Evolutionary conservation across 345 rosid species (phyloP), one percentile per base, ranked within the genome.

Genomic region (Pistacia vera): DNA sequence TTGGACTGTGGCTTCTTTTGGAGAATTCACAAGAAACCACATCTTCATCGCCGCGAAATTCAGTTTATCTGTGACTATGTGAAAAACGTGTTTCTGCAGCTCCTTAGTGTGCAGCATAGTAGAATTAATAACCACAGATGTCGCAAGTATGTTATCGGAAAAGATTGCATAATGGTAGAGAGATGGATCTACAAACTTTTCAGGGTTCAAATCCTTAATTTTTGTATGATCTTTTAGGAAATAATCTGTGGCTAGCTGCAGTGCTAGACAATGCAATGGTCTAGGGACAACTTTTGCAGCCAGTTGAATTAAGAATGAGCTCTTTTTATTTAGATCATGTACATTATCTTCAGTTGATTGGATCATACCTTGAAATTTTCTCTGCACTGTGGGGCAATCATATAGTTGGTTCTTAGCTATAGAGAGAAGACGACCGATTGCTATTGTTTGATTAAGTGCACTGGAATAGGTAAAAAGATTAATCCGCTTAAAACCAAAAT

Each of bases 121-220:
- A 72, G 98, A 94, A 85, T 94, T 94, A 76, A 94, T 90, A 64
- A 92, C 98, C 75, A 94, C 97, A 44, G 98, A 91, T 76, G 97
- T 89, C 13, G 98, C 98, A 56, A 94, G 87, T 18, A 92, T 91
- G 66, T 92, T 94, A 80, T 92, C 97, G 9, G 98, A 94, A 77
- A 94, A 94, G 75, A 94, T 92, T 4, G 98, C 97, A 82, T 92
- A 91, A 81, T 94, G 98, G 77, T 91, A 88, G 64, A 94, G 88
- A 71, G 91, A 89, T 79, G 88, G 83, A 81, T 90, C 92, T 81
- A 87, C 92, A 72, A 90, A 78, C 83, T 89, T 91, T 55, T 77
- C 89, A 71, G 75, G 81, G 69, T 78, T 80, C 25, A 35, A 60
- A 76, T 78, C 84, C 60, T 75, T 79, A 67, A 76, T 79, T 36